phyloP scores from a whole-genome alignment of 805 yeast species.

The Lachancea nothofagi region DNA sequence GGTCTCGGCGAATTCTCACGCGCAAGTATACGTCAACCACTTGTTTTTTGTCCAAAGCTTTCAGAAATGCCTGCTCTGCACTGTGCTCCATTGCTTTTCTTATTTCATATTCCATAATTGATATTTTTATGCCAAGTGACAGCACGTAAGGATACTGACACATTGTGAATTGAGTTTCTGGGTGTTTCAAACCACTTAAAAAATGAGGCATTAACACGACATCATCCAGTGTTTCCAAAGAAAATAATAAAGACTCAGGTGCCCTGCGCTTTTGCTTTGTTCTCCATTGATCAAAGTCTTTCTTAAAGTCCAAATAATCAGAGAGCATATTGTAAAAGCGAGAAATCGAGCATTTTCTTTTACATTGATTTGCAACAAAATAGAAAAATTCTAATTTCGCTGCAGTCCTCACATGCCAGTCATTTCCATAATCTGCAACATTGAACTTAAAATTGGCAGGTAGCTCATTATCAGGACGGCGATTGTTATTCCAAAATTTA shows the following conservation, averaged over 20 bases:
- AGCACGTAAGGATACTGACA: slow-evolving; percentile 82
- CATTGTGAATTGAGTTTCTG: slow-evolving; percentile 43
- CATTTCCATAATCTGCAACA: slow-evolving; percentile 52
- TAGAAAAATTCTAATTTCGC: slow-evolving; percentile 52
- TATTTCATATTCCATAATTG: slow-evolving; percentile 77
- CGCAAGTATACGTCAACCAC: slow-evolving; percentile 64
- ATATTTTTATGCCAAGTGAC: slow-evolving; percentile 75
- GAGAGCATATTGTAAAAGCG: slow-evolving; percentile 65
- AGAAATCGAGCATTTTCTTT: slow-evolving; percentile 35
- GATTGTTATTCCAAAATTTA: background rate
- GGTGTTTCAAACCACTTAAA: background rate
- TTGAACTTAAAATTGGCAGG: slow-evolving; percentile 21
- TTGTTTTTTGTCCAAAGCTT: slow-evolving; percentile 57
- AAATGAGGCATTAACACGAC: slow-evolving; percentile 1
- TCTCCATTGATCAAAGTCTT: slow-evolving; percentile 80
- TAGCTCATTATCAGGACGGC: background rate
- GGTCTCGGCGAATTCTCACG: slow-evolving; percentile 60
- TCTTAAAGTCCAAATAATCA: slow-evolving; percentile 68
- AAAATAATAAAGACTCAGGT: background rate
- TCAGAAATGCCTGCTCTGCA: slow-evolving; percentile 85
- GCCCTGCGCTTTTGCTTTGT: background rate
- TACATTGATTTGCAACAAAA: slow-evolving; percentile 45
- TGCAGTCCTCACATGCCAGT: slow-evolving; percentile 76
- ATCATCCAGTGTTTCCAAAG: slow-evolving; percentile 1
- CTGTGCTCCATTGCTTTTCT: slow-evolving; percentile 73